phyloP scores from a whole-genome alignment of 441 rosid species.

The Adansonia grandidieri region DNA sequence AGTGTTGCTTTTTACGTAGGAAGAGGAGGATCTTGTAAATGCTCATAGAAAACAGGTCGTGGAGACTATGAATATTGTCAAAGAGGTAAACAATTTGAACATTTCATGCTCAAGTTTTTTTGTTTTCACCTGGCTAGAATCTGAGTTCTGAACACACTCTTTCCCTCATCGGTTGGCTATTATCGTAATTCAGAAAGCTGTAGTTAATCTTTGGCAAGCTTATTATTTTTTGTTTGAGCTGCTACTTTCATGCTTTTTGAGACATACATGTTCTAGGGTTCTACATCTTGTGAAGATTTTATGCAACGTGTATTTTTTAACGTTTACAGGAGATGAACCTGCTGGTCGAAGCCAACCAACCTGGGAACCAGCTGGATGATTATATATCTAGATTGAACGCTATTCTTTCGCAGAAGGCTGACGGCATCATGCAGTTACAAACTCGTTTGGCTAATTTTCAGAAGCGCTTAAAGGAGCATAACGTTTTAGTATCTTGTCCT shows the following conservation, averaged over 20 bases:
- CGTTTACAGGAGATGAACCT: constrained; percentile 73
- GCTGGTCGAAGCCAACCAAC: constrained; percentile 77
- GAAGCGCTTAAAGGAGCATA: constrained; percentile 78
- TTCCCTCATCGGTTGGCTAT: neutral
- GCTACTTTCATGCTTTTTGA: neutral
- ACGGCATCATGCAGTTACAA: constrained; percentile 72
- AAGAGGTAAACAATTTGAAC: constrained; percentile 51
- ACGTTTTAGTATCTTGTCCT: constrained; percentile 69
- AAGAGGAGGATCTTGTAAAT: constrained; percentile 79
- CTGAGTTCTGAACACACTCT: neutral
- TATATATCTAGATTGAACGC: constrained; percentile 65
- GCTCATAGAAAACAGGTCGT: constrained; percentile 78
- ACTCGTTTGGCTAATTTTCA: constrained; percentile 74
- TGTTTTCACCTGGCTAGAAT: neutral
- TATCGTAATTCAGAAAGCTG: neutral
- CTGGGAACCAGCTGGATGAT: constrained; percentile 83
- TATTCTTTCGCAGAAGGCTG: constrained; percentile 73
- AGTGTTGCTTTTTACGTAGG: constrained; percentile 42
- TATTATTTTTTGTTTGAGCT: neutral
- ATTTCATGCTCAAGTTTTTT: neutral
- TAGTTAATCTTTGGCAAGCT: neutral
- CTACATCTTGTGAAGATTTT: neutral
- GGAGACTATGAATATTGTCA: constrained; percentile 72
- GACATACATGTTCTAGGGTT: neutral
- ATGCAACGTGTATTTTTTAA: neutral